A percentile compares a stretch with the other conserved stretches of the same genome.
Evolutionary conservation across 495 filamentous ascomycete genomes (phyloP).

Genomic region (Articulospora tetracladia): DNA sequence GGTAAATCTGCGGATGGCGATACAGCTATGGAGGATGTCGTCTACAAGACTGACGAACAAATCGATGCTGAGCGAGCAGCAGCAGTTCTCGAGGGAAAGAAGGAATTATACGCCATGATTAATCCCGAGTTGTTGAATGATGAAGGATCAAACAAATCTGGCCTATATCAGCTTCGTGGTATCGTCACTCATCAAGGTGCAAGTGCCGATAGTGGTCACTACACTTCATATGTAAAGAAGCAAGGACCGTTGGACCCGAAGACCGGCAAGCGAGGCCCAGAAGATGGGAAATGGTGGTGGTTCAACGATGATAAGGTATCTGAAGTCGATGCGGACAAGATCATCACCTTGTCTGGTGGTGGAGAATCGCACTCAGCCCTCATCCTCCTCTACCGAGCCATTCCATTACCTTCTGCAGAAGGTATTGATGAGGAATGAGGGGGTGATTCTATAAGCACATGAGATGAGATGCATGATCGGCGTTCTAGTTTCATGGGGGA

Average conservation of each 20-base stretch:
- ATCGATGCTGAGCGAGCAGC: conserved; percentile 79
- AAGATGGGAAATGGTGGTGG: conserved; percentile 99
- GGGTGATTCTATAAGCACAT: not conserved
- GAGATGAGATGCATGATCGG: conserved; percentile 6
- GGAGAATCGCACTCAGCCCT: conserved; percentile 96
- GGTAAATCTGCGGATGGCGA: conserved; percentile 42
- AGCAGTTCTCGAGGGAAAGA: conserved; percentile 70
- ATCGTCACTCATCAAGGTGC: conserved; percentile 97
- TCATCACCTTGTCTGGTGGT: conserved; percentile 83
- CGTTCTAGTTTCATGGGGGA: conserved; percentile 5
- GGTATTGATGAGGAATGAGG: conserved; percentile 15
- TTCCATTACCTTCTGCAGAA: conserved; percentile 52
- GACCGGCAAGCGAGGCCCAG: conserved; percentile 66
- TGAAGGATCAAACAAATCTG: conserved; percentile 82
- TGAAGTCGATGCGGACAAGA: conserved; percentile 88
- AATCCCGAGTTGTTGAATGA: conserved; percentile 67
- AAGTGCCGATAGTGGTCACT: conserved; percentile 95
- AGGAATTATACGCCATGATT: conserved; percentile 74
- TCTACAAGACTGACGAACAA: conserved; percentile 89
- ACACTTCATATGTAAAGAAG: conserved; percentile 97
- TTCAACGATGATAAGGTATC: conserved; percentile 98
- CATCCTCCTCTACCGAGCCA: conserved; percentile 87
- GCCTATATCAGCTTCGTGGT: conserved; percentile 89
- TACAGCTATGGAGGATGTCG: conserved; percentile 65
- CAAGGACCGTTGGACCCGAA: conserved; percentile 59